These are phyloP conservation scores for Striga hermonthica DNA, from an alignment of 305 asterid species.

Conservation along the genomic window DNA sequence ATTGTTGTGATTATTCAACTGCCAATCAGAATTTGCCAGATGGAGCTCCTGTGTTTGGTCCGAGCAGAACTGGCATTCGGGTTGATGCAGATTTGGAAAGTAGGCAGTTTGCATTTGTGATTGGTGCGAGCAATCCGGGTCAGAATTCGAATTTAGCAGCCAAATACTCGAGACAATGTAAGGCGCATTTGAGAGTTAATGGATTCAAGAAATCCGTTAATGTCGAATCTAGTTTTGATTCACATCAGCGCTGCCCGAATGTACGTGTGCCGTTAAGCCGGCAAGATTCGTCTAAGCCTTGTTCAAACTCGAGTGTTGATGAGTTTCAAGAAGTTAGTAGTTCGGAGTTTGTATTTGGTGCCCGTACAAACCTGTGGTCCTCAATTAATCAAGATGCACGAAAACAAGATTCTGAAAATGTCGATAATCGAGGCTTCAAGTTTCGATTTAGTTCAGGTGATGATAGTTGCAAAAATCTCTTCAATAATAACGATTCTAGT, in stretches of 20 bases:
- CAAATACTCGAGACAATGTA: slow-evolving; percentile 27
- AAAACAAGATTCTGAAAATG: slow-evolving; percentile 34
- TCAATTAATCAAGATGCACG: slow-evolving; percentile 8
- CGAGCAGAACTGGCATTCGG: slow-evolving; percentile 21
- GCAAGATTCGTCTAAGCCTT: slow-evolving; percentile 20
- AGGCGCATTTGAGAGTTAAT: slow-evolving; percentile 28
- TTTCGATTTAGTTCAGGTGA: slow-evolving; percentile 26
- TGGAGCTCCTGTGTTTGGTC: slow-evolving; percentile 30
- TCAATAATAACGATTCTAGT: too few relatives aligned
- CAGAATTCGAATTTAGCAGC: slow-evolving; percentile 22
- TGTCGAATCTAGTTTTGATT: slow-evolving; percentile 24
- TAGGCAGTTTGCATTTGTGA: slow-evolving; percentile 31
- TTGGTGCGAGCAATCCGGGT: slow-evolving; percentile 13
- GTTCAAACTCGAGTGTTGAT: slow-evolving; percentile 23
- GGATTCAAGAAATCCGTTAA: slow-evolving; percentile 22
- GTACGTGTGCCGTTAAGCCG: slow-evolving; percentile 30
- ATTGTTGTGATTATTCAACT: slow-evolving; percentile 22
- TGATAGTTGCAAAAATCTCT: too few relatives aligned
- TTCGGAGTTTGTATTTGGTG: slow-evolving; percentile 37
- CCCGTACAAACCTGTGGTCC: slow-evolving; percentile 11
- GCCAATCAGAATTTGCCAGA: slow-evolving; percentile 27
- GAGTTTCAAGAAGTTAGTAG: slow-evolving; percentile 25
- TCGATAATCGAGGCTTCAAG: slow-evolving; percentile 28
- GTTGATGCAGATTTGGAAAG: slow-evolving; percentile 21
- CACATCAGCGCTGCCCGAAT: slow-evolving; percentile 18